A percentile compares a stretch with the other conserved stretches of the same genome.
These are phyloP conservation scores for Saccharomycopsis phalli DNA, from an alignment of 1,139 yeast genomes.

Conservation along the genomic window DNA sequence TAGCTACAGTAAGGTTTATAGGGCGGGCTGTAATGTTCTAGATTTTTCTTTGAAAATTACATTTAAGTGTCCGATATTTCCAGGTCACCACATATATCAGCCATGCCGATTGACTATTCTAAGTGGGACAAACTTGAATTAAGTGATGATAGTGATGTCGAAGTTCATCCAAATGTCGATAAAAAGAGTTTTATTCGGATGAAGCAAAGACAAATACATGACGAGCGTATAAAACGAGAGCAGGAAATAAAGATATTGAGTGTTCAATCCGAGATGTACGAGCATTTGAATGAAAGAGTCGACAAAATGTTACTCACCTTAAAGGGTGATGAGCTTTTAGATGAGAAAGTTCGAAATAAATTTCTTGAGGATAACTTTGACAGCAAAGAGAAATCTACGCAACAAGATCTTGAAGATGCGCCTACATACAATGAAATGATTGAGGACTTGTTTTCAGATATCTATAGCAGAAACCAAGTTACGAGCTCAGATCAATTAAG, in stretches of 20 bases:
- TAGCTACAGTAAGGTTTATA: too few species aligned
- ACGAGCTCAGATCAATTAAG: conserved; percentile 33
- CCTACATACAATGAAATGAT: conserved; percentile 91
- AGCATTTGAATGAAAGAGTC: conserved; percentile 62
- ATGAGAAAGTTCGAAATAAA: conserved; percentile 33
- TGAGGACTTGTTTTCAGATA: conserved; percentile 73
- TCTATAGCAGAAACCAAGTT: conserved; percentile 43
- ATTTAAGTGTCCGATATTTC: too few species aligned
- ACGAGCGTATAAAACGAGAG: conserved; percentile 75
- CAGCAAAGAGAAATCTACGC: conserved; percentile 41
- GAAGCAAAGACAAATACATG: conserved; percentile 97
- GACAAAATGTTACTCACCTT: conserved; percentile 45
- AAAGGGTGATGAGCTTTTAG: conserved; percentile 35
- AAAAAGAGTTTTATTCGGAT: conserved; percentile 85
- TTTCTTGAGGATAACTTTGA: conserved; percentile 46
- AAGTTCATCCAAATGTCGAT: conserved; percentile 97
- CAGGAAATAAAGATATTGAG: conserved; percentile 65
- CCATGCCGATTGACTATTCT: conserved; percentile 64
- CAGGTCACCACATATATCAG: too few species aligned
- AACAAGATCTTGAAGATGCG: conserved; percentile 49
- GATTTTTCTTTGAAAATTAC: neutral
- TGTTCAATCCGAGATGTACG: conserved; percentile 70
- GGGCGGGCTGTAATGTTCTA: too few species aligned
- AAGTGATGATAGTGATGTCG: conserved; percentile 93
- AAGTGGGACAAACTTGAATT: conserved; percentile 96